phyloP scores from a whole-genome alignment of 2,329 filamentous ascomycete genomes.

The Akanthomyces lecanii region DNA sequence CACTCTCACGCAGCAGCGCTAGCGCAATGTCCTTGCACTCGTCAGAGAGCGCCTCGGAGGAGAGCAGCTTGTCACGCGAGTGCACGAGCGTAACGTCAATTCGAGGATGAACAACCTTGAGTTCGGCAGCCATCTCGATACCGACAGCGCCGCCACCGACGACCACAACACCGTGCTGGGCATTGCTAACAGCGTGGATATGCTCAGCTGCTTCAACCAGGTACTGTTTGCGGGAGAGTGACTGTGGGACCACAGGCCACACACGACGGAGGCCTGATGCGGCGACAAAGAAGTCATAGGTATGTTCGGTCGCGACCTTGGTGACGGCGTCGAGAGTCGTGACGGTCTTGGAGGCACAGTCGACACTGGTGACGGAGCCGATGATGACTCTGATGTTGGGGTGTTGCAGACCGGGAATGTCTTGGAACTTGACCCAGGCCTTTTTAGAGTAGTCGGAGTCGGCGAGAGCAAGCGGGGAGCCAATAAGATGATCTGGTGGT shows the following conservation, averaged over 20 bases:
- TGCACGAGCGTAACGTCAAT: conserved; percentile 70
- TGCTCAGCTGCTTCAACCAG: conserved; percentile 58
- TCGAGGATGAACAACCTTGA: conserved; percentile 63
- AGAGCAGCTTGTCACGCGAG: conserved; percentile 65
- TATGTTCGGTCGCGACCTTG: conserved; percentile 37
- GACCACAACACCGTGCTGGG: conserved; percentile 58
- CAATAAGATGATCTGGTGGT: conserved; percentile 65
- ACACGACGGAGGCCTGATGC: conserved; percentile 65
- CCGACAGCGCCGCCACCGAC: conserved; percentile 78
- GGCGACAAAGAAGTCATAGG: conserved; percentile 73
- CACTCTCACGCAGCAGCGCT: conserved; percentile 54
- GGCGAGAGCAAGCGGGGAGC: conserved; percentile 67
- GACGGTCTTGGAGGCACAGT: conserved; percentile 56
- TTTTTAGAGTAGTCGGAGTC: conserved; percentile 59
- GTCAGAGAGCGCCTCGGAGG: conserved; percentile 66
- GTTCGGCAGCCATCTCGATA: conserved; percentile 75
- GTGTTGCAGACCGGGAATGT: conserved; percentile 62
- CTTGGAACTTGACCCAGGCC: conserved; percentile 65
- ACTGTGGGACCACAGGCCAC: conserved; percentile 70
- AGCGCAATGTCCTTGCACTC: conserved; percentile 62
- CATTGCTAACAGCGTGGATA: conserved; percentile 49
- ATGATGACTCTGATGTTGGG: conserved; percentile 61
- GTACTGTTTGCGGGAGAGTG: conserved; percentile 57
- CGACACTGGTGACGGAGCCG: conserved; percentile 58
- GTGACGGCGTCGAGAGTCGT: conserved; percentile 48